Evolutionary conservation across 805 yeast genomes (phyloP).

Genomic region (Candida yuanshanica): DNA sequence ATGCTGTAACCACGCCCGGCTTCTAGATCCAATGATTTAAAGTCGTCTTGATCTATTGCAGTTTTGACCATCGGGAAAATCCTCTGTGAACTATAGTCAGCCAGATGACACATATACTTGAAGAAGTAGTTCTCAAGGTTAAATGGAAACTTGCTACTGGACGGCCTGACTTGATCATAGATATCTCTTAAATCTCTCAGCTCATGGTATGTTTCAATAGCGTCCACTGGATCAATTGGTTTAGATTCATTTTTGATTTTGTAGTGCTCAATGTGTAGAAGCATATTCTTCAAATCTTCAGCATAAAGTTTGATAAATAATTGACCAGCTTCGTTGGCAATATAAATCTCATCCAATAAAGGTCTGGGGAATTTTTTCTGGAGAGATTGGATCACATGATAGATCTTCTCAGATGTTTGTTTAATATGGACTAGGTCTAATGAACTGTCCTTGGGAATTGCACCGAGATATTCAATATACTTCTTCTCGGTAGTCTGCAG

Average conservation of each 20-base stretch:
- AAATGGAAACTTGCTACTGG: conserved; percentile 37
- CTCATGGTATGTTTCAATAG: conserved; percentile 49
- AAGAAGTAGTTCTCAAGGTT: conserved; percentile 53
- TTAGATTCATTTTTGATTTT: conserved; percentile 22
- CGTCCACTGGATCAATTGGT: conserved; percentile 45
- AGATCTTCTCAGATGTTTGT: conserved; percentile 49
- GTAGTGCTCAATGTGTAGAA: conserved; percentile 43
- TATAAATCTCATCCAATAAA: conserved; percentile 50
- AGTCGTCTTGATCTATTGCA: conserved; percentile 53
- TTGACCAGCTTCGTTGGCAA: conserved; percentile 44
- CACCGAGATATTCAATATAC: conserved; percentile 37
- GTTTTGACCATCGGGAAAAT: conserved; percentile 44
- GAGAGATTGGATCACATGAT: conserved; percentile 41
- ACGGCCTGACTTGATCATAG: conserved; percentile 40
- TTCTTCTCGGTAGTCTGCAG: conserved; percentile 37
- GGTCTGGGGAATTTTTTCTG: conserved; percentile 59
- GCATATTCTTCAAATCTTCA: conserved; percentile 45
- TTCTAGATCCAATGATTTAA: conserved; percentile 43
- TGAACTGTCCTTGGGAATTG: conserved; percentile 55
- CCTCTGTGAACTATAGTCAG: conserved; percentile 38
- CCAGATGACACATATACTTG: conserved; percentile 37
- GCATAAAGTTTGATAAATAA: conserved; percentile 48
- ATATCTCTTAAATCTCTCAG: conserved; percentile 49
- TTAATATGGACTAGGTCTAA: conserved; percentile 50
- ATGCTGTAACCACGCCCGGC: conserved; percentile 42